These are phyloP conservation scores for Lotmaria passim DNA, from an alignment of 208 protist species.

Conservation along the genomic window DNA sequence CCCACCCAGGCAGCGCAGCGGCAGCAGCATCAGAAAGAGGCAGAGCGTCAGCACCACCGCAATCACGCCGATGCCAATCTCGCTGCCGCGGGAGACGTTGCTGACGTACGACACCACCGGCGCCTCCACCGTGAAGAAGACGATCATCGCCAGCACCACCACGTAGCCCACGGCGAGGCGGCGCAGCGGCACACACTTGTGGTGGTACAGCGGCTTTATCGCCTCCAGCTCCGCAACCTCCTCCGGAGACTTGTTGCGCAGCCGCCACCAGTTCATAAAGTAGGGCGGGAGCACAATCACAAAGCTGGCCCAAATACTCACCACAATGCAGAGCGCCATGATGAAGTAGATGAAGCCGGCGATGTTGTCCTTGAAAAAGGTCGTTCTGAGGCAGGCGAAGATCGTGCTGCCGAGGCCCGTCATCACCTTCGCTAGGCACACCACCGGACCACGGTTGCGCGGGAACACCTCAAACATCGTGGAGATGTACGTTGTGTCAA, in stretches of 20 bases:
- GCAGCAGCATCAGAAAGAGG: constrained; percentile 56
- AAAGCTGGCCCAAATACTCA: constrained; percentile 50
- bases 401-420: constrained; percentile 69
- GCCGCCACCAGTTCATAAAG: constrained; percentile 65
- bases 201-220: constrained; percentile 42
- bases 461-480: constrained; percentile 66
- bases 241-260: constrained; percentile 45
- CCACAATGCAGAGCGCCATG: constrained; percentile 44
- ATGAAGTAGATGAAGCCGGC: constrained; percentile 65
- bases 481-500: constrained; percentile 58
- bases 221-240: constrained; percentile 42
- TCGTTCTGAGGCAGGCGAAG: constrained; percentile 43
- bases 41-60: constrained; percentile 45
- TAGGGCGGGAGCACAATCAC: constrained; percentile 67
- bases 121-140: constrained; percentile 66
- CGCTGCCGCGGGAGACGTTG: constrained; percentile 23
- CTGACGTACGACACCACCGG: constrained; percentile 52
- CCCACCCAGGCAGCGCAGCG: constrained; percentile 52
- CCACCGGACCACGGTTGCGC: constrained; percentile 67
- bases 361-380: constrained; percentile 51
- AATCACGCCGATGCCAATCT: constrained; percentile 45
- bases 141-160: constrained; percentile 38
- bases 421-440: constrained; percentile 80
- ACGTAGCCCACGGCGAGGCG: constrained; percentile 52
- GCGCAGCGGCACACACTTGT: constrained; percentile 58